These are phyloP conservation scores for Lentinula sp. DNA, from an alignment of 768 basidiomycete species.

Conservation along the genomic window DNA sequence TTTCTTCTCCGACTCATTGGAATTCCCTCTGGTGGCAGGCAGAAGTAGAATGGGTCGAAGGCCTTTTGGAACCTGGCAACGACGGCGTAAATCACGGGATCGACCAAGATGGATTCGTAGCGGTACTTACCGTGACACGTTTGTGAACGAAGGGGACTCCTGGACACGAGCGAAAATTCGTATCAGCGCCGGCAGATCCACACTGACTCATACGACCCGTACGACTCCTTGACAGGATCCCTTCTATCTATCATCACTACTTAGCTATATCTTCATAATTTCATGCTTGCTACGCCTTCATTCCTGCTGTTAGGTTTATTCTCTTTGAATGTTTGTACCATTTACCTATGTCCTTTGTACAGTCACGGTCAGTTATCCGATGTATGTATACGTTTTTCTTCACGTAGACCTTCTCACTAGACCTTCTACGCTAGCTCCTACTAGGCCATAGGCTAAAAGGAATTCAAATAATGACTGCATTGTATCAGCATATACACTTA, in stretches of 20 bases:
- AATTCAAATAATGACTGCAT: too few relatives aligned
- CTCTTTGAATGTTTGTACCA: too few relatives aligned
- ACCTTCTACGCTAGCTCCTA: background rate
- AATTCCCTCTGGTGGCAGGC: constrained; percentile 70
- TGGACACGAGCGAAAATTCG: background rate
- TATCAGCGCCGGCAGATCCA: too few relatives aligned
- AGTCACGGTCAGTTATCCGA: background rate
- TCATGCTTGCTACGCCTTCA: background rate
- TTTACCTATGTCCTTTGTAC: background rate
- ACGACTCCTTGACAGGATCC: background rate
- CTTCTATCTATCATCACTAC: background rate
- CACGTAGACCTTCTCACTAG: background rate
- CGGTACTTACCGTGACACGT: constrained; percentile 65
- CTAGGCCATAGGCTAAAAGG: background rate
- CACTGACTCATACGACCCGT: too few relatives aligned
- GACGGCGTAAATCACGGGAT: constrained; percentile 79
- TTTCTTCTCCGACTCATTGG: constrained; percentile 49
- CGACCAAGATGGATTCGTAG: constrained; percentile 72
- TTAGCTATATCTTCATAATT: background rate
- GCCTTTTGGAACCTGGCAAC: constrained; percentile 62
- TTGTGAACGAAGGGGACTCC: constrained; percentile 11
- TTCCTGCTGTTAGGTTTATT: background rate
- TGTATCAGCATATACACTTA: too few relatives aligned
- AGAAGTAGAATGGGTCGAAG: constrained; percentile 69
- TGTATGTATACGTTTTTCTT: background rate